Conservation (phyloP, 2,329 filamentous ascomycete species). For the Hirsutella minnesotensis region DNA sequence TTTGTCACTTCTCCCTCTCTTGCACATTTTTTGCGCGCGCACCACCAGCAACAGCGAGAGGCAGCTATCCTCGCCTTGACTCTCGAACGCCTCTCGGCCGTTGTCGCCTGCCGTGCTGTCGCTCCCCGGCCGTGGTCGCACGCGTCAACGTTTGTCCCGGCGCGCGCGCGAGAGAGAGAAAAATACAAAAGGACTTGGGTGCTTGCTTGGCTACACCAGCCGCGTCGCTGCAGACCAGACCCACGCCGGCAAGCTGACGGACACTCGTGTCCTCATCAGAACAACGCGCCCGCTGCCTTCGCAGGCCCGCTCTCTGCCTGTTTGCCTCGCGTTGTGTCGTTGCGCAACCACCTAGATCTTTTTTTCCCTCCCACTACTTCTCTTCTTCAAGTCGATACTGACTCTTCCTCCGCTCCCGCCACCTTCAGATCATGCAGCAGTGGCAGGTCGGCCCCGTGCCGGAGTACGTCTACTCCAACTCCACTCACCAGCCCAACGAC, state of each 20-base stretch:
- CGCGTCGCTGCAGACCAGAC: constrained; percentile 10
- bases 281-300: constrained; percentile 2
- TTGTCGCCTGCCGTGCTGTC: constrained; percentile 1
- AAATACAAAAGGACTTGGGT: constrained; percentile 5
- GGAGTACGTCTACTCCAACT: constrained; percentile 45
- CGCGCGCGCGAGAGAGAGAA: neutral
- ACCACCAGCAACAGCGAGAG: neutral
- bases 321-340: constrained; percentile 5
- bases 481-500: constrained; percentile 41
- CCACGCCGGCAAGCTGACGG: constrained; percentile 6
- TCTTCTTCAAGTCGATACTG: constrained; percentile 13
- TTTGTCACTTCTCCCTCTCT: constrained; percentile 2
- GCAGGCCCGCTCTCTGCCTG: constrained; percentile 4
- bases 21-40: neutral
- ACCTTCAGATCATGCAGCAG: constrained; percentile 44
- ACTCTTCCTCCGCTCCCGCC: constrained; percentile 8
- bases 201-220: constrained; percentile 9
- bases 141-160: constrained; percentile 6
- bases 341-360: constrained; percentile 2
- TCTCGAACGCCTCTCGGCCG: neutral
- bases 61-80: neutral
- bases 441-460: constrained; percentile 50
- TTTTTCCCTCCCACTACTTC: constrained; percentile 5
- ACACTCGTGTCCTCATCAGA: constrained; percentile 6
- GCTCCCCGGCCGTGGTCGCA: constrained; percentile 4